Conservation (phyloP, 1,139 yeast species). For the Starmera stellimalicola region DNA sequence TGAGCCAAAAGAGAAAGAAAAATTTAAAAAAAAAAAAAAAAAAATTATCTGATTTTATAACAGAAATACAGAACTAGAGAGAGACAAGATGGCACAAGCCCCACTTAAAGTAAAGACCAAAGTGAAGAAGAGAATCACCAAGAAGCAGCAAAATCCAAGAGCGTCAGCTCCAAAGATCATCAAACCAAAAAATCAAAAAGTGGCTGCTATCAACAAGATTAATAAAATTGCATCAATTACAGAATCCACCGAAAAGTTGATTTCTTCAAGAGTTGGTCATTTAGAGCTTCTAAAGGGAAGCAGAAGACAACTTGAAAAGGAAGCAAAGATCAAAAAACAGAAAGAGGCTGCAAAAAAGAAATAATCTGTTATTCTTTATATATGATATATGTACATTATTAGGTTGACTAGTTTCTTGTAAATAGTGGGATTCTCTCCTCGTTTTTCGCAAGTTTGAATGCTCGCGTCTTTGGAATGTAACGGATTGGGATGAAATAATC, state of each 20-base stretch:
- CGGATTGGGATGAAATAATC: conserved; percentile 36
- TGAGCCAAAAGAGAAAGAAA: background rate
- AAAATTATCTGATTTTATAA: background rate
- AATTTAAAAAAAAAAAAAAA: background rate
- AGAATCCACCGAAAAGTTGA: conserved; percentile 69
- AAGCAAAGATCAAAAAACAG: conserved; percentile 23
- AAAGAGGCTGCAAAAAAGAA: conserved; percentile 19
- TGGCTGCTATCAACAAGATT: conserved; percentile 44
- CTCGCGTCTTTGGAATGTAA: conserved; percentile 4
- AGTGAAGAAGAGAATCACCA: conserved; percentile 26
- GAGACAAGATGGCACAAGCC: conserved; percentile 26
- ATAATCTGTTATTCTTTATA: background rate
- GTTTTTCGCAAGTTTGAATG: conserved; percentile 5
- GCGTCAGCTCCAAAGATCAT: conserved; percentile 68
- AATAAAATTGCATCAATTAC: conserved; percentile 58
- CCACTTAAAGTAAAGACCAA: conserved; percentile 28
- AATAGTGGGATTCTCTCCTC: conserved; percentile 10
- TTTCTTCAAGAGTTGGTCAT: conserved; percentile 92
- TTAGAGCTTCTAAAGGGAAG: conserved; percentile 85
- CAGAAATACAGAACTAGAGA: background rate
- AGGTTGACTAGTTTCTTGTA: conserved; percentile 6
- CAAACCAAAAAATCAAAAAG: conserved; percentile 56
- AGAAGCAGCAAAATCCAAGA: conserved; percentile 45
- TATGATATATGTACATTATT: background rate
- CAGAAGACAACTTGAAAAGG: conserved; percentile 71